Percentiles rank a stretch among this genome's conserved stretches.
Evolutionary conservation across 345 rosid genomes (phyloP).

Genomic region (Cardamine occulta): DNA sequence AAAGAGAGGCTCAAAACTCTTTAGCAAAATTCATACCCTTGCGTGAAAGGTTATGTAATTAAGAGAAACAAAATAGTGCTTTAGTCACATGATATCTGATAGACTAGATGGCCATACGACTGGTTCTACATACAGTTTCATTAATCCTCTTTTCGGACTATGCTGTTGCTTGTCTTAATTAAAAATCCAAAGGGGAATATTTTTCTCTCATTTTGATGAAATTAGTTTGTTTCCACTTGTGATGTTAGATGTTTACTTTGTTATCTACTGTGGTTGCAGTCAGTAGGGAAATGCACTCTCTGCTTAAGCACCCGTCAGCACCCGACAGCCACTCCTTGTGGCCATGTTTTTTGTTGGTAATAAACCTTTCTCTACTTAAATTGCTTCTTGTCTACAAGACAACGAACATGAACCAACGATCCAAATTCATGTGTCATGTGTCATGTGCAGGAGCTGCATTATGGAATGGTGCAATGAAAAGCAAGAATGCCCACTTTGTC

Average conservation of each 20-base stretch:
- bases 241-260: conserved; percentile 14
- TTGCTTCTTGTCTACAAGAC: neutral
- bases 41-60: neutral
- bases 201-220: conserved; percentile 5
- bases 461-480: conserved; percentile 99
- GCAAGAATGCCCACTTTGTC: conserved; percentile 96
- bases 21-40: neutral
- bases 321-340: conserved; percentile 92
- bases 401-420: conserved; percentile 1
- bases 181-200: neutral
- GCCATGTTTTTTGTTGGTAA: conserved; percentile 96
- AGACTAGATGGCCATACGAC: neutral
- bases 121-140: neutral
- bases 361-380: conserved; percentile 7
- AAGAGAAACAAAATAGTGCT: neutral
- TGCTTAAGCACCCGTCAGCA: conserved; percentile 81
- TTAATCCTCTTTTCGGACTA: neutral
- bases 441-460: conserved; percentile 76
- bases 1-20: conserved; percentile 10
- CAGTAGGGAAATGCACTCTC: conserved; percentile 69
- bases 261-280: conserved; percentile 29
- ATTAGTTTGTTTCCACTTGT: neutral
- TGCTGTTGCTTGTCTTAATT: neutral
- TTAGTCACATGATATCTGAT: conserved; percentile 1
- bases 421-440: neutral